Conservation (phyloP, 192 early-diverging fungal genomes). For the Radiomyces spectabilis region DNA sequence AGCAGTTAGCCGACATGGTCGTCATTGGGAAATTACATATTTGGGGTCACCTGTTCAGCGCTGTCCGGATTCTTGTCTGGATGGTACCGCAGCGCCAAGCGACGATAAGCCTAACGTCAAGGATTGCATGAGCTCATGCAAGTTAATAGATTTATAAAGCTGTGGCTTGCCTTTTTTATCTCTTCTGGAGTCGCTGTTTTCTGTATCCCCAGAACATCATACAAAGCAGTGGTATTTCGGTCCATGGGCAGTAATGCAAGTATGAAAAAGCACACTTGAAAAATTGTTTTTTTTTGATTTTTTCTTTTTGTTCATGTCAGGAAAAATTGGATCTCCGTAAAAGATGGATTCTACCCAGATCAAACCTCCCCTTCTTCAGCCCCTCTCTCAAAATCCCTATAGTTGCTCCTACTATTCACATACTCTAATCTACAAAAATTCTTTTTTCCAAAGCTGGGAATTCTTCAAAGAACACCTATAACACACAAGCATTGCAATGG, state of each 20-base stretch:
- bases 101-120: slow-evolving; percentile 29
- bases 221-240: slow-evolving; percentile 45
- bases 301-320: neutral
- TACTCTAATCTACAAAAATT: slow-evolving; percentile 47
- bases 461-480: slow-evolving; percentile 57
- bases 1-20: neutral
- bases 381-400: no score
- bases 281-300: neutral
- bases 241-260: slow-evolving; percentile 46
- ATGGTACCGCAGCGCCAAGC: slow-evolving; percentile 53
- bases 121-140: neutral
- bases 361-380: no score
- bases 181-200: slow-evolving; percentile 47
- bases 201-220: slow-evolving; percentile 38
- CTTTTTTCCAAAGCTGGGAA: slow-evolving; percentile 44
- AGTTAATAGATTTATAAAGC: neutral
- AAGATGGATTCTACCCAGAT: no score
- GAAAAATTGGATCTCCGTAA: neutral
- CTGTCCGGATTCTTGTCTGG: slow-evolving; percentile 57
- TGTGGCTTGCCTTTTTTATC: slow-evolving; percentile 40
- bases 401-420: no score
- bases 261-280: neutral
- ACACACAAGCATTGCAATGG: neutral
- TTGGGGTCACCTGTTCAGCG: slow-evolving; percentile 30
- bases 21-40: neutral